Percentiles rank a stretch among this genome's conserved stretches.
These are phyloP conservation scores for Amanita subjunquillea DNA, from an alignment of 768 basidiomycete genomes.

Conservation along the genomic window DNA sequence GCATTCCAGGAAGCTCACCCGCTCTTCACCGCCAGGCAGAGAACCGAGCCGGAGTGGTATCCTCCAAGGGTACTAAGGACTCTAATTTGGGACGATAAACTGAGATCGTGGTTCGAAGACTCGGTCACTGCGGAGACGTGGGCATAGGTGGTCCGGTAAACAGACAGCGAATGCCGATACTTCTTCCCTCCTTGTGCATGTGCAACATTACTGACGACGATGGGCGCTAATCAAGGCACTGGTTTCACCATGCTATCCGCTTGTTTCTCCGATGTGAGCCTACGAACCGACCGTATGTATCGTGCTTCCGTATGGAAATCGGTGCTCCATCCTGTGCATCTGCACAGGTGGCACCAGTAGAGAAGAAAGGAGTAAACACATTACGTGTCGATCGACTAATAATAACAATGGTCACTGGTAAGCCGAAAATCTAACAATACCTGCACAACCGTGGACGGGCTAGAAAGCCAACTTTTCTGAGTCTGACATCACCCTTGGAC, in stretches of 20 bases:
- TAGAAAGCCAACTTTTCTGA: not conserved
- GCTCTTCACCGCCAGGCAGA: not conserved
- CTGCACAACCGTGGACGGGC: not conserved
- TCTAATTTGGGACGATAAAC: not conserved
- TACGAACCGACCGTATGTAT: not conserved
- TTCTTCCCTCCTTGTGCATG: not conserved
- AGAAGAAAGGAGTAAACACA: not conserved
- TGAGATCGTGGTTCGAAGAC: not conserved
- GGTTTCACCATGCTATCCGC: not conserved
- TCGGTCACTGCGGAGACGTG: not conserved
- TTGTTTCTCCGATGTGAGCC: not conserved
- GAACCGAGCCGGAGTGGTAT: not conserved
- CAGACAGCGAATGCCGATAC: not conserved
- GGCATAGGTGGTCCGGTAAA: not conserved
- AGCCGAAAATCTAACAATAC: not conserved
- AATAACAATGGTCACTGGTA: not conserved
- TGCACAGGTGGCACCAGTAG: not conserved
- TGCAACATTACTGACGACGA: not conserved
- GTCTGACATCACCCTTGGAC: not conserved
- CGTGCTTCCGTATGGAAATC: not conserved
- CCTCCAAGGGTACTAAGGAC: not conserved
- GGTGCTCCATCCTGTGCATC: not conserved
- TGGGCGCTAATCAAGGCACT: not conserved
- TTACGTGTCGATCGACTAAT: not conserved
- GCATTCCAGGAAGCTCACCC: not conserved